Conservation (phyloP, 1,139 yeast species). For the Candida glucosophila region DNA sequence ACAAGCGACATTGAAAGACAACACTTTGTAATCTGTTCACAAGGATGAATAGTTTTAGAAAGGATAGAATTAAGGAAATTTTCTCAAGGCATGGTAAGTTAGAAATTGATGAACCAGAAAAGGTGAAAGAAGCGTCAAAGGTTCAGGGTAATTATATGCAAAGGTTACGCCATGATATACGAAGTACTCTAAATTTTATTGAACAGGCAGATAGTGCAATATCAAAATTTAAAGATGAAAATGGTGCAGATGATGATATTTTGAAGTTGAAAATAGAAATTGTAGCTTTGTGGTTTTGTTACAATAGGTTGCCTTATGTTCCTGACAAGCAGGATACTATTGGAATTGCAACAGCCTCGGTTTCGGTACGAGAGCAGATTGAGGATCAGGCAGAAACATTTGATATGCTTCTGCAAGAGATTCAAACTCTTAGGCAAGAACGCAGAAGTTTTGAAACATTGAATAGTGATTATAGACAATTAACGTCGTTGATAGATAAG, state of each 20-base stretch:
- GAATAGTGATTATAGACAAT: slow-evolving; percentile 4
- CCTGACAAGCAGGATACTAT: slow-evolving; percentile 31
- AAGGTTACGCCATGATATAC: slow-evolving; percentile 21
- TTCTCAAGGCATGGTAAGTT: slow-evolving; percentile 1
- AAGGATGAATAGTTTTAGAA: slow-evolving; percentile 1
- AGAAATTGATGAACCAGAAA: background rate
- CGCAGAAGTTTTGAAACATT: slow-evolving; percentile 1
- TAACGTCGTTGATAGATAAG: slow-evolving; percentile 4
- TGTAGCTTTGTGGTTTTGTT: slow-evolving; percentile 21
- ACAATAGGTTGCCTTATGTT: slow-evolving; percentile 20
- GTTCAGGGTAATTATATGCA: slow-evolving; percentile 13
- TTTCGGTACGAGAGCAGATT: slow-evolving; percentile 12
- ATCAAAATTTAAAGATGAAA: slow-evolving; percentile 7
- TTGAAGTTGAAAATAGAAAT: slow-evolving; percentile 9
- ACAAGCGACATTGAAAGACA: too few relatives aligned
- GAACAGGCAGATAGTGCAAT: slow-evolving; percentile 24
- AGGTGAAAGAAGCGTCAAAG: slow-evolving; percentile 6
- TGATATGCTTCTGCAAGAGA: slow-evolving; percentile 1
- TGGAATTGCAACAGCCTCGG: slow-evolving; percentile 26
- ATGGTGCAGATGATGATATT: slow-evolving; percentile 3
- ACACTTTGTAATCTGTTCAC: slow-evolving; percentile 1
- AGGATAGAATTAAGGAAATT: slow-evolving; percentile 4
- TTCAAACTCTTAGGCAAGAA: background rate
- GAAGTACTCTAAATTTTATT: slow-evolving; percentile 15
- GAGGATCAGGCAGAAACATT: slow-evolving; percentile 5